Base-by-base conservation (phyloP, 208 protist genomes). In the Trypanosoma avium region DNA sequence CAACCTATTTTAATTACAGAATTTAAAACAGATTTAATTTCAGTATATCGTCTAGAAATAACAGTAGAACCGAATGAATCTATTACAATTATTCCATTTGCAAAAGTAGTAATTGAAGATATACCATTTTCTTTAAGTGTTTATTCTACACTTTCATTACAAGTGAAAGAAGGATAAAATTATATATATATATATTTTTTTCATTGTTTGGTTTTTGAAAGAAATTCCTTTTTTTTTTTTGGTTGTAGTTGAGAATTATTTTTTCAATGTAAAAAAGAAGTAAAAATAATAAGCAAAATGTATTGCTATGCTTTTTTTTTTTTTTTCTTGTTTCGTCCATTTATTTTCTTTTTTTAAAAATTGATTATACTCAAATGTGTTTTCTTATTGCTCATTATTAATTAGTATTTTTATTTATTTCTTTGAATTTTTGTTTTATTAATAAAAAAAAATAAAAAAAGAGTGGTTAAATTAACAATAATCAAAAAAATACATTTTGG, bases 41-140 rank as follows among this genome's bases (percentile, higher is more conserved):
- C 65, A 6, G 77, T 79, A 36, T 79, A 70, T 54, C 15, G 32
- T 24, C 30, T 82, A 24, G 56, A 53, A 32, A 49, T 71, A 26
- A 21, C 8, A 17, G n/a, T 82, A 7, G 30, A 50, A 29, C 69
- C 65, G n/a, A 49, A 56, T 8, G 61, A 77, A 21, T 35, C 19
- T 29, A 50, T 73, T 35, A 65, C n/a, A 21, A 32, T 82, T 48
- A 50, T 77, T 59, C 76, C 76, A 29, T 67, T 52, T 12, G 38
- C 26, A 17, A 61, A 56, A 38, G 50, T 17, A 21, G 15, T 36
- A 17, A 22, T n/a, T 5, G 21, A 36, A 29, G 27, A 54, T n/a
- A 22, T 70, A 15, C 2, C 36, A 1, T 70, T 70, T 57, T 57
- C 55, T 21, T 40, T 70, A 36, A 70, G 30, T 52, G 35, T 70